Conservation (phyloP, 2,329 filamentous ascomycete genomes). For the Emericellopsis cladophorae region DNA sequence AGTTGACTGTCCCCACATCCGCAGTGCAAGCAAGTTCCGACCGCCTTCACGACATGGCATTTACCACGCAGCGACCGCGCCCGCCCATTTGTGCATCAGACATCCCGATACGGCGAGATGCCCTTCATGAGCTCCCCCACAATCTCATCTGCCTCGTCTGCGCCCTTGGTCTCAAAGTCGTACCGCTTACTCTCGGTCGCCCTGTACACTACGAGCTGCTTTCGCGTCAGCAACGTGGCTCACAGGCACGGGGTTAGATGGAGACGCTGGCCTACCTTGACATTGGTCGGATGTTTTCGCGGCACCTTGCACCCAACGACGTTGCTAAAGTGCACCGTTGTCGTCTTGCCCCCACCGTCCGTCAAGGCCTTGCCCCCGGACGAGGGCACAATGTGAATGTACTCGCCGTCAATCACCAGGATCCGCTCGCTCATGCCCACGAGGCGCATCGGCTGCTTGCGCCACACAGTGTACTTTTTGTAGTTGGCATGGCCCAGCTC, state of each 20-base stretch:
- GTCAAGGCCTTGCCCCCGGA: conserved; percentile 52
- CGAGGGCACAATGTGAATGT: conserved; percentile 72
- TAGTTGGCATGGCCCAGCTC: conserved; percentile 47
- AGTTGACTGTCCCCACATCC: no score
- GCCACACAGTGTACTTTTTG: conserved; percentile 68
- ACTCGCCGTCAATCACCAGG: conserved; percentile 72
- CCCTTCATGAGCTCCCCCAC: conserved; percentile 68
- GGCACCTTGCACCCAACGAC: conserved; percentile 75
- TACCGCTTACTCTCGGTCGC: conserved; percentile 69
- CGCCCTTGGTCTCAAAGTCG: conserved; percentile 68
- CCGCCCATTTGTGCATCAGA: conserved; percentile 10
- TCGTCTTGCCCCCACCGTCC: conserved; percentile 56
- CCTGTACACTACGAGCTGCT: conserved; percentile 57
- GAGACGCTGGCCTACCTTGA: conserved; percentile 51
- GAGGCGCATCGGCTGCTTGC: conserved; percentile 73
- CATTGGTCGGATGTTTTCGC: conserved; percentile 67
- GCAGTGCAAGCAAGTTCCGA: no score
- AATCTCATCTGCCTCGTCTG: conserved; percentile 65
- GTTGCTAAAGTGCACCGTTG: conserved; percentile 70
- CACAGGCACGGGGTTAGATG: background rate
- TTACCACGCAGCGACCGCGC: no score
- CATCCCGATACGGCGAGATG: conserved; percentile 51
- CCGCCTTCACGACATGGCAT: no score
- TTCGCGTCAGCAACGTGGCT: background rate
- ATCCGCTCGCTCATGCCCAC: conserved; percentile 64